Base-by-base conservation (phyloP, 805 yeast species). In the Metschnikowia rubicola region DNA sequence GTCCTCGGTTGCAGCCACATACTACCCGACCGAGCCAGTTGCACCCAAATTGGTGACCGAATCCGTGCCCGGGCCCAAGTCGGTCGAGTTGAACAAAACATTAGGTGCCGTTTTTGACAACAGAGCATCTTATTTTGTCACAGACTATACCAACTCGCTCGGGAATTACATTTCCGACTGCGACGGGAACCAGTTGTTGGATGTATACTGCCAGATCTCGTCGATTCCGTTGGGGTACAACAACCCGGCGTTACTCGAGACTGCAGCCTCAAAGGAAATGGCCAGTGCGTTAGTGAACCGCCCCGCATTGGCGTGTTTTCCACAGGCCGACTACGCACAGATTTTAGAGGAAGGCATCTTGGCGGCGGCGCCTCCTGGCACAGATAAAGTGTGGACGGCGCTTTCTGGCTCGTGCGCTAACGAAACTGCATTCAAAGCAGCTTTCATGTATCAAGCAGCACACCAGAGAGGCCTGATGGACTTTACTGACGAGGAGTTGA, bases 351-450 rank as follows among this genome's bases (percentile, higher is more conserved):
- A 77, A 15, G 77, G 79, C 11, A 67, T 82, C 37, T 67, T 83
- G 53, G 76, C 80, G 26, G 84, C 81, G 43, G 87, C 88, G 33
- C 88, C 88, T 45, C 73, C 77, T 45, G 86, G 86, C 10, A 75
- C 78, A 62, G 63, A 66, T 46, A 70, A 75, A 52, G 79, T 83
- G 17, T 81, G 86, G 83, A 80, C 86, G 13, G 84, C 84, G 8
- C 71, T 80, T 41, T 74, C 83, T 13, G 88, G 88, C 40, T 81
- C 88, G 2, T 82, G 79, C 63, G 88, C 88, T 44, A 83, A 83
- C 55, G 88, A 83, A 61, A 73, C 82, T 50, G 88, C 88, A 1
- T 81, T 74, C 66, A 83, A 83, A 57, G 88, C 88, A 12, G 87
- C 86, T 1, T 81, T 81, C 60, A 81, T 83, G 79, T 80, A 77